Percentiles rank a stretch among this genome's conserved stretches.
These are phyloP conservation scores for Penicillium janthinellum DNA, from an alignment of 2,329 filamentous ascomycete species.

Conservation along the genomic window DNA sequence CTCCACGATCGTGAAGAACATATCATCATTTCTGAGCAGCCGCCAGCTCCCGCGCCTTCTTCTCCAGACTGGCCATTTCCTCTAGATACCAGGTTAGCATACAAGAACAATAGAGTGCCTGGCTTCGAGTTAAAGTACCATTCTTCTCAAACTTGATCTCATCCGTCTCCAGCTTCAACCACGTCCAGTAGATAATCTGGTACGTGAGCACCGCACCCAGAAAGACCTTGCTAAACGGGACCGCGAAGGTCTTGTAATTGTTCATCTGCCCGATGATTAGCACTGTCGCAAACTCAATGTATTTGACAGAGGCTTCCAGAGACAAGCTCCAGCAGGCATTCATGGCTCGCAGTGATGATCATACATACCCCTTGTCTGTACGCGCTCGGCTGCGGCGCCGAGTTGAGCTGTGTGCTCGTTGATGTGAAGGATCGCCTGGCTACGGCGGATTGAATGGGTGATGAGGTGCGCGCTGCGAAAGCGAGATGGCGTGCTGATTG, in stretches of 20 bases:
- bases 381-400: constrained; percentile 19
- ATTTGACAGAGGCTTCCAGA: too few relatives aligned
- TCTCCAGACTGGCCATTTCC: constrained; percentile 38
- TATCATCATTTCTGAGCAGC: constrained; percentile 32
- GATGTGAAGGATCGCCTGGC: constrained; percentile 11
- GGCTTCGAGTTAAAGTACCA: constrained; percentile 30
- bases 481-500: constrained; percentile 7
- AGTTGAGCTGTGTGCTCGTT: constrained; percentile 11
- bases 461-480: background rate
- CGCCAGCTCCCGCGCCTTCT: constrained; percentile 38
- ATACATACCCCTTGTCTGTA: constrained; percentile 35
- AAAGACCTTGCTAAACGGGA: constrained; percentile 52
- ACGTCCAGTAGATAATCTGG: constrained; percentile 51
- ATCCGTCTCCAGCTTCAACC: constrained; percentile 52
- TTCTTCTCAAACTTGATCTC: constrained; percentile 47
- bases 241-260: constrained; percentile 43
- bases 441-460: background rate
- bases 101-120: too few relatives aligned
- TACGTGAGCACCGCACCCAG: constrained; percentile 52
- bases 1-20: background rate
- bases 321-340: too few relatives aligned
- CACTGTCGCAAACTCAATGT: background rate
- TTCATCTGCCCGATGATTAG: constrained; percentile 34
- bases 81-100: constrained; percentile 23
- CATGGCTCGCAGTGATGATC: too few relatives aligned